phyloP scores from a whole-genome alignment of 2,329 filamentous ascomycete species.

The Colletotrichum tofieldiae region DNA sequence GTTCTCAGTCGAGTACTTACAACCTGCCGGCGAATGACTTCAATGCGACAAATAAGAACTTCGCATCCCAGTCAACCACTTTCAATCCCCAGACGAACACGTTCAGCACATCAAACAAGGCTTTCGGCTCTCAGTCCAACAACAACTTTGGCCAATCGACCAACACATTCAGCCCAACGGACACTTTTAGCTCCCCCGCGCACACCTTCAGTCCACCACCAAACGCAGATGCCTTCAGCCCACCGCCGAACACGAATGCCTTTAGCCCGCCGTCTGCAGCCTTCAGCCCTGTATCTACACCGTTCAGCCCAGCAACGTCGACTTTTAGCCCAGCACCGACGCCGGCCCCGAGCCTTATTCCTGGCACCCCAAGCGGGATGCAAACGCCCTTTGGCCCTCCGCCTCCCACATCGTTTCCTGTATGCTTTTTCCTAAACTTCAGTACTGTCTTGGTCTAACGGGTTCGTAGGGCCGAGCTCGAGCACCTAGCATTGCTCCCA shows the following conservation, averaged over 20 bases:
- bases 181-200: slow-evolving; percentile 16
- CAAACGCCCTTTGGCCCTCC: slow-evolving; percentile 40
- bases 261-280: slow-evolving; percentile 34
- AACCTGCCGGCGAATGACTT: slow-evolving; percentile 19
- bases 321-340: slow-evolving; percentile 39
- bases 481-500: slow-evolving; percentile 44
- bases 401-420: slow-evolving; percentile 40
- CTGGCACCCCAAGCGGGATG: slow-evolving; percentile 29
- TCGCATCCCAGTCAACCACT: slow-evolving; percentile 15
- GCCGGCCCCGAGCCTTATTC: slow-evolving; percentile 36
- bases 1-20: slow-evolving; percentile 5
- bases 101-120: slow-evolving; percentile 8
- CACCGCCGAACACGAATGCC: slow-evolving; percentile 18
- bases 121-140: slow-evolving; percentile 14
- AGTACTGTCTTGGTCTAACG: slow-evolving; percentile 22
- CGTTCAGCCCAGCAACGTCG: slow-evolving; percentile 36
- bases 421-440: neutral
- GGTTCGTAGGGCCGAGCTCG: slow-evolving; percentile 34
- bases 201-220: slow-evolving; percentile 32
- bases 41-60: slow-evolving; percentile 17
- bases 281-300: slow-evolving; percentile 32
- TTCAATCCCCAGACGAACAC: slow-evolving; percentile 7
- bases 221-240: slow-evolving; percentile 13
- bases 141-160: slow-evolving; percentile 6
- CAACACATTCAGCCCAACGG: slow-evolving; percentile 20